phyloP scores from a whole-genome alignment of 2,329 filamentous ascomycete genomes.

The Fusarium penzigii region DNA sequence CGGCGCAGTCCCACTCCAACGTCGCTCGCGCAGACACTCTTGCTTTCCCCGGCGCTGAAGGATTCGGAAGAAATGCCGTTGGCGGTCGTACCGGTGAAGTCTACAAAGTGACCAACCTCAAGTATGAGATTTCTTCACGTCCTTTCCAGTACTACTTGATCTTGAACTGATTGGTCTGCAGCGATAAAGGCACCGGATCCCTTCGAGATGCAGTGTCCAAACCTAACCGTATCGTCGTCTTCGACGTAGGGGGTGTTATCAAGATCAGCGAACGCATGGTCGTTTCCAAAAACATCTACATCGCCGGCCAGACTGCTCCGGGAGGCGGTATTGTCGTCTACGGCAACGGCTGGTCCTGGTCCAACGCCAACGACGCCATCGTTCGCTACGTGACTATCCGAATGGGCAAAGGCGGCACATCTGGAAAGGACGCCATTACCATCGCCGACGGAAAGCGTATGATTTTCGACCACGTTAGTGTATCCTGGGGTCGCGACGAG shows the following conservation, averaged over 20 bases:
- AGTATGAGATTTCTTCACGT: constrained; percentile 18
- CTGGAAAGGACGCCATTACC: constrained; percentile 54
- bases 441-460: constrained; percentile 55
- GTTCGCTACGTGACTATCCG: constrained; percentile 57
- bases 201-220: constrained; percentile 41
- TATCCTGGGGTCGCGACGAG: constrained; percentile 57
- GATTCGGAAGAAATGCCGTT: constrained; percentile 28
- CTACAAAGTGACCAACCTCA: constrained; percentile 39
- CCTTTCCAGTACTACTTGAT: no score
- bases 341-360: constrained; percentile 55
- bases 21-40: constrained; percentile 9
- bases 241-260: constrained; percentile 49
- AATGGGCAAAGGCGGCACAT: constrained; percentile 52
- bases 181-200: constrained; percentile 39
- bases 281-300: constrained; percentile 45
- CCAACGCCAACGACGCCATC: constrained; percentile 53
- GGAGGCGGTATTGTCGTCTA: constrained; percentile 53
- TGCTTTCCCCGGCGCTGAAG: constrained; percentile 41
- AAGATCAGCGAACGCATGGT: constrained; percentile 46
- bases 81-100: constrained; percentile 39
- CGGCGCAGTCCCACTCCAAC: no score
- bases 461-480: constrained; percentile 57
- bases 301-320: constrained; percentile 51
- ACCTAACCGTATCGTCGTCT: constrained; percentile 47
- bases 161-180: background rate